These are phyloP conservation scores for Pseudocercospora eumusae DNA, from an alignment of 2,329 filamentous ascomycete genomes.

Conservation along the genomic window DNA sequence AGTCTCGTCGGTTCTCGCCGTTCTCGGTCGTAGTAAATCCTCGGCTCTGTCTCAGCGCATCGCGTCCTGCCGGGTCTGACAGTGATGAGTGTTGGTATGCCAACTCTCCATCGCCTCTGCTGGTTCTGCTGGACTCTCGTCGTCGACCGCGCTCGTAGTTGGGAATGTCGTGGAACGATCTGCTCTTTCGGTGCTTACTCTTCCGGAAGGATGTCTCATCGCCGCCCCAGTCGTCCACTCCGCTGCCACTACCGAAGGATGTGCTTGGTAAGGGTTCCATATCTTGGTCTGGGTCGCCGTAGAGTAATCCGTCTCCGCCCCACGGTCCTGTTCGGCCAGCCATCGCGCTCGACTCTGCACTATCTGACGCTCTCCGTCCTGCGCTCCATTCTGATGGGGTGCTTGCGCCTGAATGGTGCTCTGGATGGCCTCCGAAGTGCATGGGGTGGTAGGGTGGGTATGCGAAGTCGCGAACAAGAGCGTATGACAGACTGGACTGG, in stretches of 20 bases:
- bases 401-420: conserved; percentile 75
- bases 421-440: conserved; percentile 89
- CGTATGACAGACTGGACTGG: conserved; percentile 81
- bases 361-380: conserved; percentile 75
- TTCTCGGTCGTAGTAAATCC: conserved; percentile 40
- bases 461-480: conserved; percentile 94
- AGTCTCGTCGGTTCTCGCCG: conserved; percentile 47
- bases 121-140: conserved; percentile 53
- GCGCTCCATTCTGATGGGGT: conserved; percentile 83
- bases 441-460: conserved; percentile 80
- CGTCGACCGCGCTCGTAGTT: conserved; percentile 60
- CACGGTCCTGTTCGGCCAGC: conserved; percentile 50
- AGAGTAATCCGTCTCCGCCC: conserved; percentile 41
- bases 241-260: conserved; percentile 37
- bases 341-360: conserved; percentile 35
- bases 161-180: conserved; percentile 90
- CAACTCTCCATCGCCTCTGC: conserved; percentile 40
- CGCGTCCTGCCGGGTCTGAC: conserved; percentile 37
- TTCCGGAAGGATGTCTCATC: conserved; percentile 27
- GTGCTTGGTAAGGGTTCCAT: conserved; percentile 40
- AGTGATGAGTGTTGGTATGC: conserved; percentile 19
- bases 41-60: conserved; percentile 37
- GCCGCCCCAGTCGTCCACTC: conserved; percentile 24
- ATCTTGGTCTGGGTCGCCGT: conserved; percentile 31
- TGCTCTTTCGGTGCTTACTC: conserved; percentile 41